A percentile compares a stretch with the other conserved stretches of the same genome.
Conservation (phyloP, 2,329 filamentous ascomycete genomes). For the Sporothrix euskadiensis region DNA sequence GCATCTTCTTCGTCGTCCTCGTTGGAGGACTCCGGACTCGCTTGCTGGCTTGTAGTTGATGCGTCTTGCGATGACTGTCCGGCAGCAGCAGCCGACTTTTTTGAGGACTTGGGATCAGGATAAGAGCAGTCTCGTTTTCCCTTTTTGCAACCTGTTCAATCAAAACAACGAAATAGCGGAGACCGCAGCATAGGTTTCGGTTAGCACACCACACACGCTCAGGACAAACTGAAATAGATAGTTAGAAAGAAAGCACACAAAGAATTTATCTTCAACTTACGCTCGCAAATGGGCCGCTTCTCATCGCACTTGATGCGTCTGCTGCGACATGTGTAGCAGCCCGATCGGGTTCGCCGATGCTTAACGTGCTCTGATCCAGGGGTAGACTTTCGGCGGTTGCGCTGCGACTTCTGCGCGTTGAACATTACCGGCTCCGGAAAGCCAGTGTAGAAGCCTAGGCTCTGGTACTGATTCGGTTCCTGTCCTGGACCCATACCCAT, state of each 20-base stretch:
- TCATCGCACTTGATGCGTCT: slow-evolving; percentile 96
- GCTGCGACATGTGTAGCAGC: slow-evolving; percentile 87
- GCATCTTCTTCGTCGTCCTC: slow-evolving; percentile 54
- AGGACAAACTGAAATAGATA: not conserved
- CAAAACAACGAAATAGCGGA: not conserved
- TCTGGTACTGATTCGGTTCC: slow-evolving; percentile 49
- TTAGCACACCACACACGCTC: not conserved
- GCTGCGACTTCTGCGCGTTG: slow-evolving; percentile 49
- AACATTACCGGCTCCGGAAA: slow-evolving; percentile 54
- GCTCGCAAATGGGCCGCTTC: slow-evolving; percentile 79
- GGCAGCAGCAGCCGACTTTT: slow-evolving; percentile 37
- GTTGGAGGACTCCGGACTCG: slow-evolving; percentile 56
- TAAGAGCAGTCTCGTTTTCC: slow-evolving; percentile 89
- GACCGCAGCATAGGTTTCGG: not conserved
- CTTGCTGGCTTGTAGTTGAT: slow-evolving; percentile 42
- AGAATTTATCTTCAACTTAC: slow-evolving; percentile 49
- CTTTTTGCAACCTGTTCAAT: slow-evolving; percentile 74
- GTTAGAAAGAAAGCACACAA: not conserved
- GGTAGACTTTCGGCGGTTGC: slow-evolving; percentile 54
- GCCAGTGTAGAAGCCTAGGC: slow-evolving; percentile 51
- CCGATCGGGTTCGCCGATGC: slow-evolving; percentile 88
- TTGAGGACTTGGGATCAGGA: slow-evolving; percentile 64
- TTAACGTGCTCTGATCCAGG: slow-evolving; percentile 72
- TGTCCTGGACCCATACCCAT: slow-evolving; percentile 35
- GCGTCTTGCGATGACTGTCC: slow-evolving; percentile 44